Percentiles rank a stretch among this genome's conserved stretches.
These are phyloP conservation scores for Gentiana macrophylla DNA, from an alignment of 257 asterid genomes.

Conservation along the genomic window DNA sequence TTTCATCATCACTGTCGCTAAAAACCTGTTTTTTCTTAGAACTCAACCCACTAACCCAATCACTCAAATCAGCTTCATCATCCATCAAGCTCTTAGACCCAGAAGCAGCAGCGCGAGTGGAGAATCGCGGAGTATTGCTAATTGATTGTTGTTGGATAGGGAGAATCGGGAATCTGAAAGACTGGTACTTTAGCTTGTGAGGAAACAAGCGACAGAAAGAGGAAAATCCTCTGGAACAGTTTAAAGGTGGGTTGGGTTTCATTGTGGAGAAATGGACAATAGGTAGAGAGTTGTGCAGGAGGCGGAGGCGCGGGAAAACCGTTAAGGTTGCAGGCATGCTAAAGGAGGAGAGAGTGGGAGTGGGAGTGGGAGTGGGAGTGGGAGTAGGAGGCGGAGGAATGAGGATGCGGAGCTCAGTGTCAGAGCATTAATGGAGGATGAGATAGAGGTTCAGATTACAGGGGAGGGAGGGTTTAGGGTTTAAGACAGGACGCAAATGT, in stretches of 20 bases:
- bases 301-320: constrained; percentile 34
- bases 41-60: constrained; percentile 80
- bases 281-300: constrained; percentile 18
- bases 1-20: constrained; percentile 59
- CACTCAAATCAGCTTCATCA: constrained; percentile 92
- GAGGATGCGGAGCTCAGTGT: too few relatives aligned
- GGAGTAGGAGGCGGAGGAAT: too few relatives aligned
- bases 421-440: too few relatives aligned
- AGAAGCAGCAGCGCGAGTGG: constrained; percentile 28
- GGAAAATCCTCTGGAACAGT: constrained; percentile 26
- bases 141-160: constrained; percentile 10
- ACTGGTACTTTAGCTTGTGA: constrained; percentile 35
- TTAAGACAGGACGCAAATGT: too few relatives aligned
- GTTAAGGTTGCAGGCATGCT: constrained; percentile 37
- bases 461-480: too few relatives aligned
- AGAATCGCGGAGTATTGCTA: constrained; percentile 5
- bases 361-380: too few relatives aligned
- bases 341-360: constrained; percentile 3
- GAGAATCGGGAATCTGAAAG: constrained; percentile 23
- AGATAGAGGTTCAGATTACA: too few relatives aligned
- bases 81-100: constrained; percentile 68
- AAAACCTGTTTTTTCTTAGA: constrained; percentile 52
- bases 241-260: constrained; percentile 16
- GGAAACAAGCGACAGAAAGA: constrained; percentile 50
- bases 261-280: constrained; percentile 14